Evolutionary conservation across 2,329 filamentous ascomycete genomes (phyloP).

Genomic region (Colletotrichum costaricense): DNA sequence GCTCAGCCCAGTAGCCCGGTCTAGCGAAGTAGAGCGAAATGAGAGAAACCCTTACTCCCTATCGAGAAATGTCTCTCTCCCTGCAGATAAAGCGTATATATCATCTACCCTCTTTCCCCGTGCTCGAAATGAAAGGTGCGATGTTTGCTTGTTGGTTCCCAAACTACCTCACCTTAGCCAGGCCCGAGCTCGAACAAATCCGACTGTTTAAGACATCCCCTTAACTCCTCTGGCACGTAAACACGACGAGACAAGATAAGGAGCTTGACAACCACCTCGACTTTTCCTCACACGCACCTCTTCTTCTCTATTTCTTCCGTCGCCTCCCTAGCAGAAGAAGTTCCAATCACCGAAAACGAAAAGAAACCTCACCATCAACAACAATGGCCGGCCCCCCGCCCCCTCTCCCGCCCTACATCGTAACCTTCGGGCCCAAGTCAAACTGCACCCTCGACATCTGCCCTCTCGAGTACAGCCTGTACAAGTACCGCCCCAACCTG

Average conservation of each 20-base stretch:
- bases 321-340: no score
- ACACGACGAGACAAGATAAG: background rate
- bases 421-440: constrained; percentile 56
- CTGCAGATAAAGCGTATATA: background rate
- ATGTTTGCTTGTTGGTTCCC: background rate
- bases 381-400: constrained; percentile 38
- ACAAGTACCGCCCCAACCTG: constrained; percentile 58
- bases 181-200: background rate
- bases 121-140: background rate
- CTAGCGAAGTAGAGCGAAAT: background rate
- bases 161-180: background rate
- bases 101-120: background rate
- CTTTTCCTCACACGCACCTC: background rate
- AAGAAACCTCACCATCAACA: constrained; percentile 4
- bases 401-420: constrained; percentile 33
- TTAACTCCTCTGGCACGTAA: background rate
- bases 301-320: background rate
- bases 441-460: constrained; percentile 64
- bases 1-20: background rate
- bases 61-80: background rate
- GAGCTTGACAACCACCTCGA: background rate
- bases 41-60: background rate
- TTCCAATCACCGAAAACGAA: background rate
- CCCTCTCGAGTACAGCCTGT: constrained; percentile 56
- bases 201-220: background rate